Conservation (phyloP, 1,139 yeast species). For the Zygosaccharomyces pseudobailii region DNA sequence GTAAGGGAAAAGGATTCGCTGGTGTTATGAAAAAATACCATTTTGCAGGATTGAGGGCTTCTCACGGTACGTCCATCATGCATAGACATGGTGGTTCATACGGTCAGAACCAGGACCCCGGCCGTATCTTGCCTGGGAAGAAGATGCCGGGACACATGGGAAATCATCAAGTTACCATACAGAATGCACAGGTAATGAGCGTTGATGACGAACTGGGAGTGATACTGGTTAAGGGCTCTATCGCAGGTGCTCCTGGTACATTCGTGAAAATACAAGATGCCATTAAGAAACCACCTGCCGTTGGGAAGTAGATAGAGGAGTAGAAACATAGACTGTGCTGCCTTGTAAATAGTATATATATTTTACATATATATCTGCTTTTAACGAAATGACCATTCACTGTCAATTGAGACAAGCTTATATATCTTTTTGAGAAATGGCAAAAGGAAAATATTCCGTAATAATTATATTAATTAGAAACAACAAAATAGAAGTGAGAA, state of each 20-base stretch:
- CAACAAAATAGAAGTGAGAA: not conserved
- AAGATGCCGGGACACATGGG: constrained; percentile 99
- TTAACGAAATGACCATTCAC: not conserved
- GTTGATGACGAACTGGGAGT: constrained; percentile 79
- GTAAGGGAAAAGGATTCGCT: constrained; percentile 95
- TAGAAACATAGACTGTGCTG: not conserved
- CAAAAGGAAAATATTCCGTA: not conserved
- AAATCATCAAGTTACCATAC: constrained; percentile 63
- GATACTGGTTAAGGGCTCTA: constrained; percentile 79
- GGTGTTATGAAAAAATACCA: constrained; percentile 98
- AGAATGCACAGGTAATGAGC: constrained; percentile 71
- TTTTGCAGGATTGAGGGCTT: constrained; percentile 84
- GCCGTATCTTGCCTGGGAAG: constrained; percentile 93
- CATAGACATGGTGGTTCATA: constrained; percentile 98
- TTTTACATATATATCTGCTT: not conserved
- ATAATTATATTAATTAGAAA: constrained; percentile 3
- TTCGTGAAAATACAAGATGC: constrained; percentile 79
- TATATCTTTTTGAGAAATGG: not conserved
- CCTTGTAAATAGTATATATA: not conserved
- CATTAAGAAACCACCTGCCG: constrained; percentile 38
- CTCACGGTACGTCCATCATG: constrained; percentile 93
- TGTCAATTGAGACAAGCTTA: not conserved
- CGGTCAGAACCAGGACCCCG: constrained; percentile 94
- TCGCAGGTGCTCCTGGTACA: constrained; percentile 83
- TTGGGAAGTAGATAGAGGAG: not conserved